Conservation (phyloP, 106 monocot species). For the Allium cepa region DNA sequence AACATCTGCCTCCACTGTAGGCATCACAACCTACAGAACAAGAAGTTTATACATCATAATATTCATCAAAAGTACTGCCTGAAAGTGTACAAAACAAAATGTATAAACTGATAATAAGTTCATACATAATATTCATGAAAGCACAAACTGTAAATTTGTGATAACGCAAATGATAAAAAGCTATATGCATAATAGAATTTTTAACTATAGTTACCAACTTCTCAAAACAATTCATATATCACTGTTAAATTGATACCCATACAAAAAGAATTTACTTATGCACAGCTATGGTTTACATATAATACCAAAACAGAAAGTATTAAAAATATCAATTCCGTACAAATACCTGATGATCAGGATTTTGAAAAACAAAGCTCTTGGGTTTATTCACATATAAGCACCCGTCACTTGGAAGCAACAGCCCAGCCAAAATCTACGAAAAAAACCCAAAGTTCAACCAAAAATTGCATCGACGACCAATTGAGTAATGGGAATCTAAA, state of each 20-base stretch:
- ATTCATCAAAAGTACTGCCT: no score
- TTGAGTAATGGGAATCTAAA: neutral
- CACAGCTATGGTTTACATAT: no score
- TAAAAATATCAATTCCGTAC: neutral
- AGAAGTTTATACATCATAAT: no score
- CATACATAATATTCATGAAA: no score
- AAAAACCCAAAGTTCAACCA: neutral
- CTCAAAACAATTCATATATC: no score
- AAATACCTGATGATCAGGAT: conserved; percentile 94
- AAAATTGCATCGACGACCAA: neutral
- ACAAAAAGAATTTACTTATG: no score
- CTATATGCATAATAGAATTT: neutral
- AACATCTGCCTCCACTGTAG: conserved; percentile 96
- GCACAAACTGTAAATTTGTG: no score
- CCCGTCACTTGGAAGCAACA: conserved; percentile 63
- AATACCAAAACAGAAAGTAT: neutral
- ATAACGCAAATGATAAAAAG: neutral
- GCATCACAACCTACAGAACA: conserved; percentile 83
- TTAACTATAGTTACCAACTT: neutral
- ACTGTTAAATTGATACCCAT: no score
- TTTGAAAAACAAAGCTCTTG: conserved; percentile 90
- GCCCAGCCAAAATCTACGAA: conserved; percentile 68
- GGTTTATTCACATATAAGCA: conserved; percentile 43
- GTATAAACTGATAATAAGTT: no score
- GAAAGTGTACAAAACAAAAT: neutral